These are phyloP conservation scores for Trypanosoma avium DNA, from an alignment of 208 protist species.

Conservation along the genomic window DNA sequence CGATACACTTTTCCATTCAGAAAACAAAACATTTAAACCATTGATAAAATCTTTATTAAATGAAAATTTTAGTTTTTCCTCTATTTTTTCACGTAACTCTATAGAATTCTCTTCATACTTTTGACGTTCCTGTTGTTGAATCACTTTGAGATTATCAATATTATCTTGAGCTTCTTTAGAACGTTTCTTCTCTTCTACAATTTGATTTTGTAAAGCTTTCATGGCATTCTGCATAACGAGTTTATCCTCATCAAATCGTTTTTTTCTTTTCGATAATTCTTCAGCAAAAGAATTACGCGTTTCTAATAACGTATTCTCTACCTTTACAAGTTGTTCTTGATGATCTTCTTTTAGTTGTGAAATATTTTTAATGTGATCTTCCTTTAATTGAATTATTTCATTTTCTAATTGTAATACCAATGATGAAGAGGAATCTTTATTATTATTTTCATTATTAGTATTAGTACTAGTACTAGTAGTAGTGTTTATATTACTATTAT, in stretches of 20 bases:
- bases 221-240: slow-evolving; percentile 23
- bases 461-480: no score
- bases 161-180: neutral
- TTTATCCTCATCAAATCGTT: slow-evolving; percentile 26
- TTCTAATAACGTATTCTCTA: slow-evolving; percentile 9
- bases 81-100: slow-evolving; percentile 27
- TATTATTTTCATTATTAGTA: no score
- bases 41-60: no score
- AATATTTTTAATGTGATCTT: neutral
- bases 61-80: no score
- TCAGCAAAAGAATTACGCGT: slow-evolving; percentile 1
- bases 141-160: neutral
- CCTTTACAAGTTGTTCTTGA: slow-evolving; percentile 2
- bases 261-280: slow-evolving; percentile 1
- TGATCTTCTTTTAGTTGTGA: slow-evolving; percentile 10
- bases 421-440: no score
- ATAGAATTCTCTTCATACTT: slow-evolving; percentile 16
- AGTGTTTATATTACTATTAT: neutral
- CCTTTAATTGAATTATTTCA: no score
- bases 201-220: slow-evolving; percentile 7
- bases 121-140: slow-evolving; percentile 24
- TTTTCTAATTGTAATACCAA: no score
- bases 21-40: neutral
- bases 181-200: slow-evolving; percentile 3
- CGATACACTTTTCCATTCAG: slow-evolving; percentile 8